phyloP scores from a whole-genome alignment of 106 monocot species.

The Ottelia alismoides region DNA sequence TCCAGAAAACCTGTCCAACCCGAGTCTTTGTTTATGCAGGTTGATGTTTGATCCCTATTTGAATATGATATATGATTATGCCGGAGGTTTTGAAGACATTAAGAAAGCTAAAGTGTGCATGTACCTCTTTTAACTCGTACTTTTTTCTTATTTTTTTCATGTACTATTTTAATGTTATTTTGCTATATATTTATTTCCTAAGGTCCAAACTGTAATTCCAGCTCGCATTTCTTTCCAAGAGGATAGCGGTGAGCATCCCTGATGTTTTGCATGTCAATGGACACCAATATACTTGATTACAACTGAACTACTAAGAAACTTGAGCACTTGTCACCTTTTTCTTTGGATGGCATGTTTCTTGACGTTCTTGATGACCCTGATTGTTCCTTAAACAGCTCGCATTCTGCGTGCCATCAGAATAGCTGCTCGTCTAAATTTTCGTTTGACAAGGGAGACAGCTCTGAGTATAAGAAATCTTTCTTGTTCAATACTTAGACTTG shows the following conservation, averaged over 20 bases:
- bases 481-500: conserved; percentile 51
- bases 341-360: neutral
- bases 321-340: too few species aligned
- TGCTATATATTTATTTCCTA: conserved; percentile 3
- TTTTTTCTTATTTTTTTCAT: too few species aligned
- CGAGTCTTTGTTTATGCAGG: conserved; percentile 28
- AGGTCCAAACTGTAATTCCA: conserved; percentile 84
- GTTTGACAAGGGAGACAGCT: conserved; percentile 77
- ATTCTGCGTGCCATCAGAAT: conserved; percentile 97
- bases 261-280: too few species aligned
- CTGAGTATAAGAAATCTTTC: conserved; percentile 62
- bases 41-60: conserved; percentile 90
- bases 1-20: too few species aligned
- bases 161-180: conserved; percentile 4
- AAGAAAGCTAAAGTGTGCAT: conserved; percentile 85
- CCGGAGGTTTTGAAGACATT: conserved; percentile 89
- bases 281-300: too few species aligned
- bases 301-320: too few species aligned
- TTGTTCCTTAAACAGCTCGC: conserved; percentile 48
- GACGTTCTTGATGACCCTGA: neutral
- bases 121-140: conserved; percentile 35
- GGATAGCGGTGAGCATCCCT: conserved; percentile 80
- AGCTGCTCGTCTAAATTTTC: conserved; percentile 88
- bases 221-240: conserved; percentile 68
- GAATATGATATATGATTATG: conserved; percentile 71